A percentile compares a stretch with the other conserved stretches of the same genome.
Evolutionary conservation across 306 rosid genomes (phyloP).

Genomic region (Cicer judaicum): DNA sequence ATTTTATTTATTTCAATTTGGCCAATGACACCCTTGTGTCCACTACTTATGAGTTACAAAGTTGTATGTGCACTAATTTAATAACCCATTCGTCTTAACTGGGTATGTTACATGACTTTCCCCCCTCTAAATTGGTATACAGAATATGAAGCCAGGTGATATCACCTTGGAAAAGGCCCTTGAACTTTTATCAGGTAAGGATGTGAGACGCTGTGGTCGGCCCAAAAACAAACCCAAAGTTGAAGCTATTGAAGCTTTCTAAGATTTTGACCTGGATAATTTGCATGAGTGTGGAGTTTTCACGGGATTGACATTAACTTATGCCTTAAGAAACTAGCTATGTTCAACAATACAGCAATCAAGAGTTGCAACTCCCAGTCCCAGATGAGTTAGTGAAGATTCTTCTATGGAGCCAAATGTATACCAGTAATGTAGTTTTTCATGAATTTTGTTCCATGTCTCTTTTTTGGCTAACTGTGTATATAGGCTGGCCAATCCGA

Average conservation of each 20-base stretch:
- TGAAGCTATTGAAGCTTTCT: slow-evolving; percentile 60
- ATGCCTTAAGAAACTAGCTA: background rate
- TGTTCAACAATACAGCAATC: background rate
- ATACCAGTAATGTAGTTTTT: slow-evolving; percentile 28
- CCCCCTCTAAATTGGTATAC: slow-evolving; percentile 42
- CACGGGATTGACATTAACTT: slow-evolving; percentile 1
- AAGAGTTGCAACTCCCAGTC: slow-evolving; percentile 22
- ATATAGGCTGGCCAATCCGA: slow-evolving; percentile 39
- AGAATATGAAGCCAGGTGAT: slow-evolving; percentile 67
- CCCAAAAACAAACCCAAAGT: slow-evolving; percentile 64
- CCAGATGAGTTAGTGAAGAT: background rate
- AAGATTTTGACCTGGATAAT: slow-evolving; percentile 27
- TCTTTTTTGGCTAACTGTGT: background rate
- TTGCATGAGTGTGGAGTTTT: slow-evolving; percentile 21
- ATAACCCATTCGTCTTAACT: background rate
- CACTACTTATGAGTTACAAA: background rate
- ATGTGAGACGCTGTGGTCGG: slow-evolving; percentile 65
- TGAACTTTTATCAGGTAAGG: slow-evolving; percentile 60
- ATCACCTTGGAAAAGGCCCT: slow-evolving; percentile 72
- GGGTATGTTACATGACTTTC: slow-evolving; percentile 2
- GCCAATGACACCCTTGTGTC: background rate
- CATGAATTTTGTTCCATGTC: slow-evolving; percentile 32
- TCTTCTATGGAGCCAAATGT: slow-evolving; percentile 24
- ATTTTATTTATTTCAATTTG: too few relatives aligned
- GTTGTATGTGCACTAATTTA: background rate